Base-by-base conservation (phyloP, 2,329 filamentous ascomycete genomes). In the Fusarium buharicum region DNA sequence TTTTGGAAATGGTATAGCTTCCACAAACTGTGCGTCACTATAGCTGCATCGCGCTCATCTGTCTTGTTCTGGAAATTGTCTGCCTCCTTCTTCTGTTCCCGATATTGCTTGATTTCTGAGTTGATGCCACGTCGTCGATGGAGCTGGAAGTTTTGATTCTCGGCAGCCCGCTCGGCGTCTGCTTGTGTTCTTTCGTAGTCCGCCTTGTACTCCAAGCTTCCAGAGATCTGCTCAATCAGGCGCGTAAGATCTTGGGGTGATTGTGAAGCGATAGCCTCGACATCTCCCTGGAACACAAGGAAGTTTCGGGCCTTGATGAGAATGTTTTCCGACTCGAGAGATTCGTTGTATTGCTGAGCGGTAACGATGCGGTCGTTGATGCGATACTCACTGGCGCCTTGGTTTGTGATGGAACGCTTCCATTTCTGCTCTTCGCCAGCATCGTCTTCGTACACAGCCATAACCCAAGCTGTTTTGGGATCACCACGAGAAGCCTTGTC, bases 391-490 rank as follows among this genome's bases (percentile, higher is more conserved):
- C 93, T 97, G 24, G 89, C 88, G 41, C 95, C 95, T 61, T 88
- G 84, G 68, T 85, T 92, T 4, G 93, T 98, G 75, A 99, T 99
- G 66, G 88, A 90, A 60, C 95, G 91, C 79, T 97, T 97, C 95
- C 95, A 99, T 67, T 89, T 88, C 73, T 97, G 93, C 76, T 96
- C 92, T 71, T 97, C 92, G 41, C 93, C 94, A 3, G 93, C 93
- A 74, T 99, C 95, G 73, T 99, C 95, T 74, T 97, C 93, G 76
- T 98, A 99, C 14, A 99, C 94, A 27, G 95, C 95, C 93, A 97
- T 98, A 13, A 99, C 96, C 94, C 94, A 99, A 4, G 95, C 96
- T 3, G 89, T 95, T 75, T 93, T 95, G 1, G 95, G 95, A 70
- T 99, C 94, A 64, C 87, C 86, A 31, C 86, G 88, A n/a, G 86